These are phyloP conservation scores for Claviceps sp. DNA, from an alignment of 2,329 filamentous ascomycete species.

Conservation along the genomic window DNA sequence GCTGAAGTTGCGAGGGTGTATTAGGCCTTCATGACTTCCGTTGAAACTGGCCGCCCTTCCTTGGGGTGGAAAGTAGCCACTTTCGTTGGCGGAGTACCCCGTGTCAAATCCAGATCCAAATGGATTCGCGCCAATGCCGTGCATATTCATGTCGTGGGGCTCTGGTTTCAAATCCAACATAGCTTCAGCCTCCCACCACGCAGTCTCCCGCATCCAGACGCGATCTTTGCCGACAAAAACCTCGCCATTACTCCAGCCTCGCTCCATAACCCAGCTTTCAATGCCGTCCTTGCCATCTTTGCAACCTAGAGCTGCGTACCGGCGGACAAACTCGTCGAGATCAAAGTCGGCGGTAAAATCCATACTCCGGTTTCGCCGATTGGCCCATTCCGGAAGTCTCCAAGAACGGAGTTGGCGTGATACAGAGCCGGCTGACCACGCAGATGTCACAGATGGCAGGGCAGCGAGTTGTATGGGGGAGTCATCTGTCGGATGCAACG, in stretches of 20 bases:
- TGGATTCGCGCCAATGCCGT: slow-evolving; percentile 31
- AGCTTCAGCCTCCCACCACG: slow-evolving; percentile 96
- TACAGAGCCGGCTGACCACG: slow-evolving; percentile 86
- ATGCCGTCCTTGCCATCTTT: slow-evolving; percentile 83
- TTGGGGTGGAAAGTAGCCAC: slow-evolving; percentile 57
- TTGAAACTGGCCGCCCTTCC: slow-evolving; percentile 48
- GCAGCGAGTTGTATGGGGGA: slow-evolving; percentile 61
- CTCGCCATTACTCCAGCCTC: slow-evolving; percentile 97
- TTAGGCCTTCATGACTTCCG: slow-evolving; percentile 59
- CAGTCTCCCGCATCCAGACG: slow-evolving; percentile 85
- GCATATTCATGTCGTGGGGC: slow-evolving; percentile 23
- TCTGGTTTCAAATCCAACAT: slow-evolving; percentile 82
- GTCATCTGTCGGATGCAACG: slow-evolving; percentile 83
- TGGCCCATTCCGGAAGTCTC: slow-evolving; percentile 93
- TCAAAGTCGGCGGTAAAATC: slow-evolving; percentile 98
- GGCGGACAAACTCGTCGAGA: slow-evolving; percentile 74
- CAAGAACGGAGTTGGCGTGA: slow-evolving; percentile 87
- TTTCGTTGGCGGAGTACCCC: slow-evolving; percentile 53
- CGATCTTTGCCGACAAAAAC: slow-evolving; percentile 83
- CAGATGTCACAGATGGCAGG: slow-evolving; percentile 57
- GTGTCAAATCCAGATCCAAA: slow-evolving; percentile 44
- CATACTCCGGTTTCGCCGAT: slow-evolving; percentile 75
- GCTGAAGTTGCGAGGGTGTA: slow-evolving; percentile 45
- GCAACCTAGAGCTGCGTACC: slow-evolving; percentile 75
- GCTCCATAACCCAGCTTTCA: slow-evolving; percentile 84